phyloP scores from a whole-genome alignment of 2,329 filamentous ascomycete species.

The Curvularia sp. region DNA sequence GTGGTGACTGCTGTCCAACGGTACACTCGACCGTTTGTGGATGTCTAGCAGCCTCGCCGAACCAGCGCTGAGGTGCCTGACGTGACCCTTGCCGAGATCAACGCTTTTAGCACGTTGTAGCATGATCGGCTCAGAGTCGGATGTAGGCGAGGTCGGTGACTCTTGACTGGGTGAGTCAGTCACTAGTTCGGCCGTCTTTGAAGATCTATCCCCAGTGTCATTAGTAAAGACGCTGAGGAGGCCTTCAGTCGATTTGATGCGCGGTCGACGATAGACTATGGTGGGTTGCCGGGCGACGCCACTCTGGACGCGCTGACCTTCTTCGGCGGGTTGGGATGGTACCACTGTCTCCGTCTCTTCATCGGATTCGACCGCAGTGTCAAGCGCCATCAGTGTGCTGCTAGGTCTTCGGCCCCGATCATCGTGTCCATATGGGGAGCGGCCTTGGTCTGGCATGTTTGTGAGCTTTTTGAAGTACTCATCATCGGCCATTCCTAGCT shows the following conservation, averaged over 20 bases:
- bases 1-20: slow-evolving; percentile 40
- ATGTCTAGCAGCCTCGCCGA: slow-evolving; percentile 78
- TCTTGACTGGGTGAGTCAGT: slow-evolving; percentile 39
- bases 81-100: slow-evolving; percentile 69
- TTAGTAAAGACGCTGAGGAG: slow-evolving; percentile 61
- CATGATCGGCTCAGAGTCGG: slow-evolving; percentile 38
- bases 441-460: slow-evolving; percentile 55
- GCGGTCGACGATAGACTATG: slow-evolving; percentile 66
- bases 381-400: slow-evolving; percentile 54
- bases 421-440: slow-evolving; percentile 35
- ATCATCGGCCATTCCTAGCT: slow-evolving; percentile 70
- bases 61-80: slow-evolving; percentile 76
- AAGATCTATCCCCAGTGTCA: slow-evolving; percentile 42
- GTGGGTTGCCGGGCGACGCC: slow-evolving; percentile 65
- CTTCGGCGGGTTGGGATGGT: slow-evolving; percentile 31
- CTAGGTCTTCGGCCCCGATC: slow-evolving; percentile 48
- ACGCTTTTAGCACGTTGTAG: slow-evolving; percentile 74
- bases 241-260: slow-evolving; percentile 68
- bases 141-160: slow-evolving; percentile 40
- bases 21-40: slow-evolving; percentile 43
- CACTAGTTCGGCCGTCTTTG: slow-evolving; percentile 41
- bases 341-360: slow-evolving; percentile 32
- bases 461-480: slow-evolving; percentile 72
- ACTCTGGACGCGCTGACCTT: slow-evolving; percentile 57
- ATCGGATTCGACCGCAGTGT: slow-evolving; percentile 52